Evolutionary conservation across 108 stramenopile genomes (phyloP), one percentile per base, ranked within the genome.

Genomic region (Skeletonema marinoi): DNA sequence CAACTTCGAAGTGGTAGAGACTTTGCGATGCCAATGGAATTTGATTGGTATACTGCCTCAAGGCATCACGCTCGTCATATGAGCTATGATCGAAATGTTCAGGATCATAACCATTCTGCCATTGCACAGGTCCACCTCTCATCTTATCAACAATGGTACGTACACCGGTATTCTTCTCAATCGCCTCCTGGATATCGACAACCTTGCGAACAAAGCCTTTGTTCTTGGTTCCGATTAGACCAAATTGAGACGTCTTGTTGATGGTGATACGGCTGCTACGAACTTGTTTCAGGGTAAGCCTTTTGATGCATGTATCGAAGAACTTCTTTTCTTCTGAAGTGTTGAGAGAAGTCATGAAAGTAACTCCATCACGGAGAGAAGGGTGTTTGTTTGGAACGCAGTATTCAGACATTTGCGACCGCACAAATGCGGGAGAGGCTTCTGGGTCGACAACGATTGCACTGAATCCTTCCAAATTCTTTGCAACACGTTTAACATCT

Each of bases 371-470:
- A 32, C 76, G 70, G 4, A 84, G 70, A 10, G 71, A 70, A 48
- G 76, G 33, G 21, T 74, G 73, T 46, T 72, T 71, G 1, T 65
- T 66, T 9, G 75, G 21, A 72, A 77, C 75, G 60, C 77, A 77
- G 39, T 81, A 84, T 60, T 68, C 71, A 21, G 66, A n/a, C 44
- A 36, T 76, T 65, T 81, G 66, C 8, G 39, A 32, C 36, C 10
- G 19, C 12, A 78, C 59, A 41, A 81, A 77, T 31, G 19, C 59
- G 4, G 38, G 44, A 21, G 83, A 76, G 3, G 75, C 77, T 30
- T 77, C 75, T 12, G 83, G 80, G 66, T 81, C 83, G n/a, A 84
- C 64, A 31, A 81, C 54, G 9, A 84, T 71, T n/a, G 83, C 80
- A 81, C 75, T 77, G 21, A 67, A 77, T 30, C 80, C 83, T 68